These are phyloP conservation scores for Rosa multiflora DNA, from an alignment of 306 rosid genomes.

Conservation along the genomic window DNA sequence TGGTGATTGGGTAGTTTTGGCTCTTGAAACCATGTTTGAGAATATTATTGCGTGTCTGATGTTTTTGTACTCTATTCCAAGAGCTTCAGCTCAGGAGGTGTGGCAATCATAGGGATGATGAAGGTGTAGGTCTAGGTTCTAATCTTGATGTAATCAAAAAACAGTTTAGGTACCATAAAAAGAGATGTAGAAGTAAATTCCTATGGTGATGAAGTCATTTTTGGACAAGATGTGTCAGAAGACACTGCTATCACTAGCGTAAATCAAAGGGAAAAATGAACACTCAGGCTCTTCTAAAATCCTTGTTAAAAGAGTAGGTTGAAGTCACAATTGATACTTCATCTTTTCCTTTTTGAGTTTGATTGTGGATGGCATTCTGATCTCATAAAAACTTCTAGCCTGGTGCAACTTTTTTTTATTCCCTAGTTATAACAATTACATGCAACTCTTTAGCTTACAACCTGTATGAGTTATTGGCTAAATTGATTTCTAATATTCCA, in stretches of 20 bases:
- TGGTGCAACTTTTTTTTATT: not conserved
- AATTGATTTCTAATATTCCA: slow-evolving; percentile 28
- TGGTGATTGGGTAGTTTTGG: not conserved
- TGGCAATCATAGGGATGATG: not conserved
- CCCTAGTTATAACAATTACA: not conserved
- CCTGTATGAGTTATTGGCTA: not conserved
- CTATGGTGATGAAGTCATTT: not conserved
- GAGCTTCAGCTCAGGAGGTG: not conserved
- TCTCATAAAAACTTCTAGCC: not conserved
- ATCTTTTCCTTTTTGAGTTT: not conserved
- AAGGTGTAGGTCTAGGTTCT: not conserved
- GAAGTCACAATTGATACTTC: slow-evolving; percentile 3
- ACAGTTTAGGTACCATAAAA: not conserved
- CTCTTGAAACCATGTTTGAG: no score
- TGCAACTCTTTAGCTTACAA: not conserved
- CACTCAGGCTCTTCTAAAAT: not conserved
- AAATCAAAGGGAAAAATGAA: not conserved
- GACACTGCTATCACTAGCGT: not conserved
- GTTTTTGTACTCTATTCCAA: not conserved
- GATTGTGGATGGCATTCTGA: not conserved
- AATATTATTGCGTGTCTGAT: not conserved
- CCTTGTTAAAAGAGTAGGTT: slow-evolving; percentile 6
- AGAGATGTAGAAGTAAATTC: not conserved
- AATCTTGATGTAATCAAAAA: not conserved
- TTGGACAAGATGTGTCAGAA: not conserved